Base-by-base conservation (phyloP, 2,329 filamentous ascomycete genomes). In the Aspergillus floridensis region DNA sequence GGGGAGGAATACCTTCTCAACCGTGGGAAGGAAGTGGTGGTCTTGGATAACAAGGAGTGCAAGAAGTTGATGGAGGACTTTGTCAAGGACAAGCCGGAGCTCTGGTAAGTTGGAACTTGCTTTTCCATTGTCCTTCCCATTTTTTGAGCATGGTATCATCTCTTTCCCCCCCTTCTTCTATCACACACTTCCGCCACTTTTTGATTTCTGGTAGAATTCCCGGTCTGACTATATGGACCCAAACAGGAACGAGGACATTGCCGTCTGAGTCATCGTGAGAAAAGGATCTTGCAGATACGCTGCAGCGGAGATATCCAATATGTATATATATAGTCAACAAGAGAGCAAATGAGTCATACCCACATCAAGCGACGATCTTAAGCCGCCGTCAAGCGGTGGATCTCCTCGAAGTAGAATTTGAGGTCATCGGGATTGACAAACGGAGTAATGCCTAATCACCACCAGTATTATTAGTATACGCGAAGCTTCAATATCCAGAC, bases 371-470 rank as follows among this genome's bases (percentile, higher is more conserved):
- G 29, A 57, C 55, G 22, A 22, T 2, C 35, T 64, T 59, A 71
- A n/a, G 63, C 66, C 56, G 63, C 64, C 19, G 75, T 76, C 49
- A 78, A 64, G 16, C 90, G 85, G 75, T 96, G 92, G 59, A 98
- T 87, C 77, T 99, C 95, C 72, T 96, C 82, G 65, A 99, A 93
- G 81, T 91, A 99, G 79, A 96, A 96, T 74, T 87, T 93, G 66
- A 99, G 80, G 75, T 96, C 88, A 53, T 98, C 92, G 0, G 95
- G 95, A 68, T 98, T 90, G 56, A 99, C 95, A 65, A 93, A 89
- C 0, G 95, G 95, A 32, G 95, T 99, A 64, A 99, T 92, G 62
- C 92, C 91, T 95, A 69, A 61, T 58, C 59, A 60, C 38, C 26
- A 26, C 70, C 53, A 72, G 66, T 59, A 63, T 70, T 41, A 32